These are phyloP conservation scores for Phytophthora ohioensis DNA, from an alignment of 352 stramenopile species.

Conservation along the genomic window DNA sequence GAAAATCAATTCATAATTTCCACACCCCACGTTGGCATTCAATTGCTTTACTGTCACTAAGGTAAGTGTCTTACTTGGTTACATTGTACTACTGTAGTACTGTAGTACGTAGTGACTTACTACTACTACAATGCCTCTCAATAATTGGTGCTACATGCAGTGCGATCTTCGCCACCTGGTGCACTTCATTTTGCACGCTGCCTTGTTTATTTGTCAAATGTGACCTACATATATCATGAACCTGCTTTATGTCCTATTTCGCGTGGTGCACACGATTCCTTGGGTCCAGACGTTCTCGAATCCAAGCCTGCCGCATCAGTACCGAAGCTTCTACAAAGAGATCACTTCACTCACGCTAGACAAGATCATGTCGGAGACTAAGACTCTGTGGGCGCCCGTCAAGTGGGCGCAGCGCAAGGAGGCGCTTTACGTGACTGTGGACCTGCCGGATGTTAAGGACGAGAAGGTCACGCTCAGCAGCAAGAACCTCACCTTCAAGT, in stretches of 20 bases:
- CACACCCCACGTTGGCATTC: neutral
- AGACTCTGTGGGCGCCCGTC: constrained; percentile 87
- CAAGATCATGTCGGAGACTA: constrained; percentile 46
- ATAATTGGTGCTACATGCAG: constrained; percentile 16
- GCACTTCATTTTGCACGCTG: constrained; percentile 15
- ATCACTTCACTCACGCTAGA: constrained; percentile 9
- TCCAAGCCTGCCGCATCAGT: constrained; percentile 19
- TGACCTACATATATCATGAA: neutral
- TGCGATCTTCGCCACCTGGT: constrained; percentile 48
- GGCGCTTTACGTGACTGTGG: constrained; percentile 97
- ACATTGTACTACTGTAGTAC: too few relatives aligned
- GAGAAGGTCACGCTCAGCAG: constrained; percentile 92
- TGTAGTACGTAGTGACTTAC: too few relatives aligned
- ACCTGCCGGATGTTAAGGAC: constrained; percentile 94
- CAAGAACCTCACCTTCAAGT: constrained; percentile 92
- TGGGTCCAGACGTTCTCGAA: constrained; percentile 46
- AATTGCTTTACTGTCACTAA: constrained; percentile 2
- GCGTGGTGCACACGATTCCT: constrained; percentile 19
- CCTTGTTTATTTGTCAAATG: constrained; percentile 2
- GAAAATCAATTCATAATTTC: constrained; percentile 23
- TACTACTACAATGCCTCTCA: too few relatives aligned
- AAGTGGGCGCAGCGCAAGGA: constrained; percentile 98
- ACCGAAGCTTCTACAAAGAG: constrained; percentile 22
- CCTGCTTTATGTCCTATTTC: constrained; percentile 2
- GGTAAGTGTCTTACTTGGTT: constrained; percentile 35